Evolutionary conservation across 2,329 filamentous ascomycete species (phyloP).

Genomic region (Zymoseptoria brevis): DNA sequence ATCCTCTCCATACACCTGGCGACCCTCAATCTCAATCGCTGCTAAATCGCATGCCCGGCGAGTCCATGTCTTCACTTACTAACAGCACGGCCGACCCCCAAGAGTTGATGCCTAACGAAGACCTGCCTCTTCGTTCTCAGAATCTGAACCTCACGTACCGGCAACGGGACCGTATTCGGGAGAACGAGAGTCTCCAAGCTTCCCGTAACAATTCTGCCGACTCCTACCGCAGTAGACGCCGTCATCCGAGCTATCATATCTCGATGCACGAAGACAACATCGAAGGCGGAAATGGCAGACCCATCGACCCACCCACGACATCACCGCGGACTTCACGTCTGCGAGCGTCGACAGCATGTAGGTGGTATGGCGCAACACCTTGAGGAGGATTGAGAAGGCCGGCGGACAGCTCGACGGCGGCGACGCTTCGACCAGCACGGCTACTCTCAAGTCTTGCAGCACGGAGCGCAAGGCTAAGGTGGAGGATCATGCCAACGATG

Average conservation of each 20-base stretch:
- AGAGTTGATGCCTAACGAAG: not conserved
- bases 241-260: not conserved
- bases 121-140: not conserved
- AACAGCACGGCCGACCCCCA: not conserved
- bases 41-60: not conserved
- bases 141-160: not conserved
- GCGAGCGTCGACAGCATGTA: slow-evolving; percentile 13
- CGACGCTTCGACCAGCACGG: not conserved
- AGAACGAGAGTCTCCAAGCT: not conserved
- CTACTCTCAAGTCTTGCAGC: slow-evolving; percentile 2
- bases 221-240: not conserved
- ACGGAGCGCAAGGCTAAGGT: slow-evolving; percentile 12
- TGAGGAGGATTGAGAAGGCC: slow-evolving; percentile 15
- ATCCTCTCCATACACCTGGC: not conserved
- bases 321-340: slow-evolving; percentile 11
- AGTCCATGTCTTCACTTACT: not conserved
- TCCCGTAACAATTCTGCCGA: not conserved
- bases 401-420: slow-evolving; percentile 8
- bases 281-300: not conserved
- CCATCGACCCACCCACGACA: slow-evolving; percentile 1
- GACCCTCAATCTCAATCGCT: not conserved
- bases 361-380: slow-evolving; percentile 3
- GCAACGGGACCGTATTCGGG: not conserved
- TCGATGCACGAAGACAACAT: not conserved
- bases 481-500: not conserved